Base-by-base conservation (phyloP, 257 asterid genomes). In the Capsicum chinense region DNA sequence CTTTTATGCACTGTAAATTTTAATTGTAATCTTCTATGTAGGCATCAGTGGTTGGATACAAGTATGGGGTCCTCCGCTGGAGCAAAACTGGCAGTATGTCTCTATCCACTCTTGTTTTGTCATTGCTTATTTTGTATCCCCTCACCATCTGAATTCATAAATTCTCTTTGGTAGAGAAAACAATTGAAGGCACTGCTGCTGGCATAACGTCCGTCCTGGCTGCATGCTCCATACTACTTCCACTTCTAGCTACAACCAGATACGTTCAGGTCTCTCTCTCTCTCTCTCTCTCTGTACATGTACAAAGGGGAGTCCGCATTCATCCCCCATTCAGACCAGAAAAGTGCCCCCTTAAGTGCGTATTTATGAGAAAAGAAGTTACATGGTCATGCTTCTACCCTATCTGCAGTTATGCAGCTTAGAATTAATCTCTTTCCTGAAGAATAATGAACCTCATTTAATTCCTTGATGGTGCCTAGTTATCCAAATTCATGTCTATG, bases 21-120 rank as follows among this genome's bases (percentile, higher is more conserved):
- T 52, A 6, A 6, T 69, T 85, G 13, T 86, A 78, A 54, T 44
- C 56, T 48, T 67, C n/a, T 80, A 48, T 85, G 83, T 85, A 97
- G 99, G 99, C 99, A 66, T 97, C 98, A 3, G 90, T 97, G 99
- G 96, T 97, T 2, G 99, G 99, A 79, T 94, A 97, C 94, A 97
- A 95, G 89, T 97, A 95, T 86, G 99, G 99, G 86, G 99, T 95
- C 70, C 97, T 97, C 59, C 94, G 99, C 58, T 95, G 98, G 99
- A 95, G 97, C 87, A 95, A 95, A 89, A 89, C 92, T 81, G 97
- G 99, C 89, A 97, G 99, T 93, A 91, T 80, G 86, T 81, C 21
- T 69, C 64, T 78, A 33, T 57, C 67, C 44, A 35, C 9, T 64
- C 50, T 64, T 87, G 39, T 78, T 69, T 82, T 50, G 59, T 54